Conservation (phyloP, 768 basidiomycete genomes). For the Rhizopogon sp. region DNA sequence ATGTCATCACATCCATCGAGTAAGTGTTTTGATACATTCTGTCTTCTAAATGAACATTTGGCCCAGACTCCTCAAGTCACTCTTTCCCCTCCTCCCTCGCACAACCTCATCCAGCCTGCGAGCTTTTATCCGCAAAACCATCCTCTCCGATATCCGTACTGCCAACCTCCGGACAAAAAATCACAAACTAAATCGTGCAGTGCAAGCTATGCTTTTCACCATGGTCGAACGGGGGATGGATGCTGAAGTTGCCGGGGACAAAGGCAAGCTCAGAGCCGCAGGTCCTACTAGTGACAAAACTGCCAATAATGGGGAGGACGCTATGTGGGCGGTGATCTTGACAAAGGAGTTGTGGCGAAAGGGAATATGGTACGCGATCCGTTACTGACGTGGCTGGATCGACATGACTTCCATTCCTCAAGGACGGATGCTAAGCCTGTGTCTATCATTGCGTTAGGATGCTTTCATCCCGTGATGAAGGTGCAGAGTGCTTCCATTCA, state of each 20-base stretch:
- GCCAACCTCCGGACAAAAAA: constrained; percentile 88
- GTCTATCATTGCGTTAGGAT: constrained; percentile 85
- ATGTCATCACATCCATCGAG: constrained; percentile 90
- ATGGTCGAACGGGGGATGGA: constrained; percentile 96
- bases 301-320: constrained; percentile 65
- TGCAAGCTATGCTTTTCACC: constrained; percentile 91
- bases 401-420: not conserved
- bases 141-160: constrained; percentile 87
- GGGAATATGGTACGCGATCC: constrained; percentile 63
- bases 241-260: constrained; percentile 75
- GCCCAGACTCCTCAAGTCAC: constrained; percentile 73
- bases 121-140: constrained; percentile 85
- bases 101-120: constrained; percentile 84
- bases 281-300: constrained; percentile 34
- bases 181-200: constrained; percentile 92
- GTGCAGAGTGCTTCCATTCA: constrained; percentile 93
- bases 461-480: constrained; percentile 90
- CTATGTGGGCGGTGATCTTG: constrained; percentile 95
- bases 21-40: constrained; percentile 33
- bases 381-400: not conserved
- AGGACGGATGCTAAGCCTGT: constrained; percentile 89
- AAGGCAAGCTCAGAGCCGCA: constrained; percentile 59
- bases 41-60: not conserved
- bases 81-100: constrained; percentile 95
- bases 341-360: constrained; percentile 95